A percentile compares a stretch with the other conserved stretches of the same genome.
Conservation (phyloP, 1,284 basidiomycete species). For the Trichosporon sp. region DNA sequence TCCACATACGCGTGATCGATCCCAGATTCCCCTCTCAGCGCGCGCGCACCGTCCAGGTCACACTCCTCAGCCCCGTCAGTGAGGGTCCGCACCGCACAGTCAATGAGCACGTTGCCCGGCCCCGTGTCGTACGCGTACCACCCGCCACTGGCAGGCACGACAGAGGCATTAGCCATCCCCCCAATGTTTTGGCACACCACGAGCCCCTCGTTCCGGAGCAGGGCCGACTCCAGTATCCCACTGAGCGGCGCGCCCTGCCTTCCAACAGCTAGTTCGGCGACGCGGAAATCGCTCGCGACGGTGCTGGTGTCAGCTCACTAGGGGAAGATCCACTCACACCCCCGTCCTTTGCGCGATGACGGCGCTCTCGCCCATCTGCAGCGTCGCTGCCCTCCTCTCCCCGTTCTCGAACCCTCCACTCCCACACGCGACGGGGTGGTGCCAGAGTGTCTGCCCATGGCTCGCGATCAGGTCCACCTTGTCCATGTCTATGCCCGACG, state of each 20-base stretch:
- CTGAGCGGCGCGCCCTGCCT: constrained; percentile 37
- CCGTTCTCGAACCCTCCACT: neutral
- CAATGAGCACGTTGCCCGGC: constrained; percentile 40
- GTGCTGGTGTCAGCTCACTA: constrained; percentile 22
- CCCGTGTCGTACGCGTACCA: constrained; percentile 27
- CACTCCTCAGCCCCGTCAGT: constrained; percentile 34
- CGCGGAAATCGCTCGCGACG: constrained; percentile 35
- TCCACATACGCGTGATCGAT: constrained; percentile 7
- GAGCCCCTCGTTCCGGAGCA: constrained; percentile 32
- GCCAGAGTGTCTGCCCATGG: constrained; percentile 34
- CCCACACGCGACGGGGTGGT: neutral
- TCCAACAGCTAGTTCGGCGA: constrained; percentile 36
- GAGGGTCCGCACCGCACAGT: constrained; percentile 33
- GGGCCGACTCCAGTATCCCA: constrained; percentile 36
- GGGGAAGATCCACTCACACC: constrained; percentile 18
- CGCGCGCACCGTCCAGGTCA: constrained; percentile 28
- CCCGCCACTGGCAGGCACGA: constrained; percentile 29
- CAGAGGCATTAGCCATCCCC: constrained; percentile 38
- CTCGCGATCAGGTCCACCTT: constrained; percentile 29
- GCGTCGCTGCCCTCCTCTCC: constrained; percentile 11
- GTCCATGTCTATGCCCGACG: constrained; percentile 20
- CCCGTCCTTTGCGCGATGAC: constrained; percentile 28
- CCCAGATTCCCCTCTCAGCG: too few species aligned
- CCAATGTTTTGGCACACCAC: constrained; percentile 41
- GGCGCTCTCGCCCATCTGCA: constrained; percentile 27